Evolutionary conservation across 371 early-diverging fungal genomes (phyloP).

Genomic region (Actinomortierella wolfii): DNA sequence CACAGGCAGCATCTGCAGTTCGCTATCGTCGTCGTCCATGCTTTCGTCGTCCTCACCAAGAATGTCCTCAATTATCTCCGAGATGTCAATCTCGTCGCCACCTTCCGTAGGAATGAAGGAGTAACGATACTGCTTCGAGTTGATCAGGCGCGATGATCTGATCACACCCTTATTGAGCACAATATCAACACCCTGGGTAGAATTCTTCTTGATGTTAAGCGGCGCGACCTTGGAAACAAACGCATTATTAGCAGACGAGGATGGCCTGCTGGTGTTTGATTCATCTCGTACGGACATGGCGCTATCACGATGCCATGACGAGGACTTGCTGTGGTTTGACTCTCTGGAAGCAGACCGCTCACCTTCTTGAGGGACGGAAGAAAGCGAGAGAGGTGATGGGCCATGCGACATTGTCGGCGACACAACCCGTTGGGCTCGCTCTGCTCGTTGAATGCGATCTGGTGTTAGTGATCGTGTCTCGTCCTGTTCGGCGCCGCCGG

Average conservation of each 20-base stretch:
- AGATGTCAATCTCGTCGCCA: conserved; percentile 49
- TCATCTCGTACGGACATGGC: neutral
- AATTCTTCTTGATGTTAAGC: conserved; percentile 42
- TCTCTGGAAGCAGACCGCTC: conserved; percentile 2
- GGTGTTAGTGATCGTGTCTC: conserved; percentile 22
- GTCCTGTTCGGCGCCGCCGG: conserved; percentile 11
- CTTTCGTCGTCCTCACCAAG: conserved; percentile 38
- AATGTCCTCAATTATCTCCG: conserved; percentile 49
- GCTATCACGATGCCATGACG: neutral
- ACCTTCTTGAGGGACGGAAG: conserved; percentile 16
- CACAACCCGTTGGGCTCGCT: conserved; percentile 46
- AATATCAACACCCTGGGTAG: conserved; percentile 45
- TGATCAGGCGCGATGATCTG: conserved; percentile 46
- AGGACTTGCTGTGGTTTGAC: neutral
- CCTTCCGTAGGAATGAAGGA: conserved; percentile 47
- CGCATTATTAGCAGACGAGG: neutral
- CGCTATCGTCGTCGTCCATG: conserved; percentile 37
- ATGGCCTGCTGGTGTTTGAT: neutral
- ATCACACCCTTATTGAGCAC: conserved; percentile 44
- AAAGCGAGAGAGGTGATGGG: conserved; percentile 31
- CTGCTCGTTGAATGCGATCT: conserved; percentile 47
- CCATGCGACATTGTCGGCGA: conserved; percentile 38
- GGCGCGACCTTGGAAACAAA: conserved; percentile 19
- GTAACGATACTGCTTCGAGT: conserved; percentile 48
- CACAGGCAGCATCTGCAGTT: conserved; percentile 12